These are phyloP conservation scores for Terana coerulea DNA, from an alignment of 768 basidiomycete genomes.

Conservation along the genomic window DNA sequence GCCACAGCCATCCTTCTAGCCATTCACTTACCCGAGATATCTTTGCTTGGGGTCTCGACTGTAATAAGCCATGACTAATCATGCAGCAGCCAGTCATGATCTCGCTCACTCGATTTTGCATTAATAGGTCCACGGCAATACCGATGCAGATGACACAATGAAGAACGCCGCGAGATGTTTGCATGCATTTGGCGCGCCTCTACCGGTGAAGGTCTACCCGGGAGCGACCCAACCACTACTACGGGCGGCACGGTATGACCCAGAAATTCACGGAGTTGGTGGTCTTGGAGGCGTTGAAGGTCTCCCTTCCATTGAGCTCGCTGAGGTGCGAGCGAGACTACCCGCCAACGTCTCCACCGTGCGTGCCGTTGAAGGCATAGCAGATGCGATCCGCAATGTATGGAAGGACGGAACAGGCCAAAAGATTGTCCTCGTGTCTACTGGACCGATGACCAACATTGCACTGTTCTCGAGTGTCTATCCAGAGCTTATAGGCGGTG, in stretches of 20 bases:
- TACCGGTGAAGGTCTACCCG: constrained; percentile 55
- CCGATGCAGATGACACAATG: constrained; percentile 54
- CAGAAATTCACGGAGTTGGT: constrained; percentile 79
- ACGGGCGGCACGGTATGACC: constrained; percentile 55
- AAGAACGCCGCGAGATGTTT: constrained; percentile 78
- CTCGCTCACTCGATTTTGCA: not conserved
- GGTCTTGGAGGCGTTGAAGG: constrained; percentile 86
- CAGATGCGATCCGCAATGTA: constrained; percentile 43
- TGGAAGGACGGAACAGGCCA: constrained; percentile 58
- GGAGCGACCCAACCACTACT: constrained; percentile 73
- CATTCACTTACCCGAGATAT: constrained; percentile 57
- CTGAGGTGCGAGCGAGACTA: constrained; percentile 48
- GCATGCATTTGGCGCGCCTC: constrained; percentile 65
- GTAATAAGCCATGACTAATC: constrained; percentile 32
- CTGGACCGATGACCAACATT: constrained; percentile 84
- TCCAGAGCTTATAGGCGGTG: constrained; percentile 47
- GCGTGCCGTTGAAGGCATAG: constrained; percentile 70
- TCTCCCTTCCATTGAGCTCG: constrained; percentile 47
- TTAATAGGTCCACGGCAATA: constrained; percentile 76
- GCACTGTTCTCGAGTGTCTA: constrained; percentile 36
- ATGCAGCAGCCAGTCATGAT: not conserved
- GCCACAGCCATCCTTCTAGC: constrained; percentile 81
- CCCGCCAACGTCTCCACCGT: constrained; percentile 38
- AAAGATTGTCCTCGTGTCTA: constrained; percentile 68
- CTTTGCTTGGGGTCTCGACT: constrained; percentile 80